Evolutionary conservation across 805 yeast genomes (phyloP).

Genomic region (Metschnikowia gruessii): DNA sequence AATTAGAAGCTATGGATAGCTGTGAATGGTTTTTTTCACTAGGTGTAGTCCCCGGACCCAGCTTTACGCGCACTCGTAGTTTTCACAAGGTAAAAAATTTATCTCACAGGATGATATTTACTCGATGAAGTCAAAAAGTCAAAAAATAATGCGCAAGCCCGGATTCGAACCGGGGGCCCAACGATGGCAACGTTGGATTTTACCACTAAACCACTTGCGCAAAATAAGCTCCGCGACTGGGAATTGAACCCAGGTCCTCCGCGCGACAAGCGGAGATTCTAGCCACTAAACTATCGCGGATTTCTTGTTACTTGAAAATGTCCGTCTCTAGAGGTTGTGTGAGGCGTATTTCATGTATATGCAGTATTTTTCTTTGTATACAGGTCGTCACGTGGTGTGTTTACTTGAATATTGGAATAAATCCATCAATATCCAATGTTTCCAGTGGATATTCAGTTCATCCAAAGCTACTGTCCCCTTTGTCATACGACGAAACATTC

Average conservation of each 20-base stretch:
- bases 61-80: conserved; percentile 3
- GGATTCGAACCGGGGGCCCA: conserved; percentile 27
- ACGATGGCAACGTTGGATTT: conserved; percentile 26
- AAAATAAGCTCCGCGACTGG: conserved; percentile 21
- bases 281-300: conserved; percentile 25
- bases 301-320: neutral
- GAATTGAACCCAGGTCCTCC: conserved; percentile 25
- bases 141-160: conserved; percentile 23
- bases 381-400: too few relatives aligned
- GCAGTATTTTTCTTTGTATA: neutral
- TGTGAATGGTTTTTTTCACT: conserved; percentile 6
- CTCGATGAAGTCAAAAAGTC: too few relatives aligned
- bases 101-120: neutral
- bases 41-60: neutral
- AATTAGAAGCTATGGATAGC: neutral
- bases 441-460: too few relatives aligned
- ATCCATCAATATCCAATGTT: too few relatives aligned
- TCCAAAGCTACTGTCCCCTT: too few relatives aligned
- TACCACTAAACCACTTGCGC: conserved; percentile 26
- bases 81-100: neutral
- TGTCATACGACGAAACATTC: too few relatives aligned
- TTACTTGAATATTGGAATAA: too few relatives aligned
- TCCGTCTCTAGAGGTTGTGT: too few relatives aligned
- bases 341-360: neutral
- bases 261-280: conserved; percentile 25